A percentile compares a stretch with the other conserved stretches of the same genome.
These are phyloP conservation scores for Punctularia strigosozonata DNA, from an alignment of 768 basidiomycete species.

Conservation along the genomic window DNA sequence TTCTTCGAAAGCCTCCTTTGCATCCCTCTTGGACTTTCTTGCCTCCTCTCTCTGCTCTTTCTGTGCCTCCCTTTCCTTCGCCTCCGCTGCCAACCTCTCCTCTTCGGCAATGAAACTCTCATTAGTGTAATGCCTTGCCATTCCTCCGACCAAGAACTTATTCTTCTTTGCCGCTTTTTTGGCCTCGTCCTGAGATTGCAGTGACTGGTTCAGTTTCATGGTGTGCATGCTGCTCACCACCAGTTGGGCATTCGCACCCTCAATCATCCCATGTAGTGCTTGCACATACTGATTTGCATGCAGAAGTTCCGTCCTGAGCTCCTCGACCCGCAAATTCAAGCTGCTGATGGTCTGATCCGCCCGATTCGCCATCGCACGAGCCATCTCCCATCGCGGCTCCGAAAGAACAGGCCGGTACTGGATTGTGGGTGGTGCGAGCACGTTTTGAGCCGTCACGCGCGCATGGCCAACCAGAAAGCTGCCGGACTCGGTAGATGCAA, in stretches of 20 bases:
- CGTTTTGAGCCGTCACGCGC: conserved; percentile 4
- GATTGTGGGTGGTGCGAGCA: conserved; percentile 5
- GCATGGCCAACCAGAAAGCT: conserved; percentile 14
- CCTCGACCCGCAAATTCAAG: conserved; percentile 1
- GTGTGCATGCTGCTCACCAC: conserved; percentile 11
- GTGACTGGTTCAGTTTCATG: conserved; percentile 10
- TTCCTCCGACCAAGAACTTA: conserved; percentile 8
- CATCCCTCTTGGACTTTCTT: background rate
- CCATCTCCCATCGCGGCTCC: conserved; percentile 6
- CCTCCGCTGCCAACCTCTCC: background rate
- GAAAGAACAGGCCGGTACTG: conserved; percentile 6
- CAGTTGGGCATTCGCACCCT: conserved; percentile 10
- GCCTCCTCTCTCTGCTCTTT: conserved; percentile 5
- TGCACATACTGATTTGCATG: conserved; percentile 6
- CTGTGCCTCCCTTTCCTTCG: background rate
- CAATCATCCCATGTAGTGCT: conserved; percentile 8
- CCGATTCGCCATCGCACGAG: background rate
- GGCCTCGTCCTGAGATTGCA: conserved; percentile 8
- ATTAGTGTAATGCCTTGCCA: conserved; percentile 8
- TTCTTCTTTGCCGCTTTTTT: conserved; percentile 10
- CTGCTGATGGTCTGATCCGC: background rate
- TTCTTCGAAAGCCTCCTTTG: conserved; percentile 3
- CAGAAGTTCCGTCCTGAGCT: conserved; percentile 5
- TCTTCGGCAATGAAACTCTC: conserved; percentile 5
- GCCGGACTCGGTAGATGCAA: conserved; percentile 13